Conservation (phyloP, 345 rosid species). For the Noccaea bulbosa region DNA sequence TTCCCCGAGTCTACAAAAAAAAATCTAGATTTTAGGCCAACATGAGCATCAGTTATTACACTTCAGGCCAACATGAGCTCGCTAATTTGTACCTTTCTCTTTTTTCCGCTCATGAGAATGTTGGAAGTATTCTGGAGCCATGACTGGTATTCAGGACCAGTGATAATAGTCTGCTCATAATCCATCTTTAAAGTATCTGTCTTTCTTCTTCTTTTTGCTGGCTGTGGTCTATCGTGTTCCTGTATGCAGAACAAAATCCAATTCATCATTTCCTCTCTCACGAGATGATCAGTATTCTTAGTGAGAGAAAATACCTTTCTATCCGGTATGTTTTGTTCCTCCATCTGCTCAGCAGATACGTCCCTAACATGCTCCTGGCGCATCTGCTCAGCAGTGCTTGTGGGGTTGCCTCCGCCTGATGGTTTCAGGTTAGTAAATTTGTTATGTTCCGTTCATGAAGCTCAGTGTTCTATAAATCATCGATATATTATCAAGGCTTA, state of each 20-base stretch:
- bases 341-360: conserved; percentile 34
- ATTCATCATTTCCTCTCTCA: background rate
- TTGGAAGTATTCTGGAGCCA: conserved; percentile 77
- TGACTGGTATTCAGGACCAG: conserved; percentile 67
- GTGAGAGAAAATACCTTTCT: conserved; percentile 51
- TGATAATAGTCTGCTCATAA: conserved; percentile 66
- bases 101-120: conserved; percentile 58
- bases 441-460: conserved; percentile 20
- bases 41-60: conserved; percentile 26
- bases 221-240: conserved; percentile 51
- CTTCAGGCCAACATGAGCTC: conserved; percentile 3
- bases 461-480: conserved; percentile 4
- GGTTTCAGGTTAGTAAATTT: conserved; percentile 34
- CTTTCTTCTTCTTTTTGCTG: conserved; percentile 56
- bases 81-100: conserved; percentile 58
- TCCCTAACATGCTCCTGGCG: conserved; percentile 27
- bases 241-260: conserved; percentile 47
- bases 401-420: conserved; percentile 54
- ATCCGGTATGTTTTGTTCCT: conserved; percentile 46
- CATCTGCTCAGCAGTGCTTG: conserved; percentile 47
- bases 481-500: conserved; percentile 21
- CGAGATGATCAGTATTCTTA: conserved; percentile 9
- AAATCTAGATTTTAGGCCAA: conserved; percentile 5
- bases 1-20: conserved; percentile 48
- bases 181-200: conserved; percentile 56